Conservation (phyloP, 768 basidiomycete species). For the Tylopilus vinaceipallidus region DNA sequence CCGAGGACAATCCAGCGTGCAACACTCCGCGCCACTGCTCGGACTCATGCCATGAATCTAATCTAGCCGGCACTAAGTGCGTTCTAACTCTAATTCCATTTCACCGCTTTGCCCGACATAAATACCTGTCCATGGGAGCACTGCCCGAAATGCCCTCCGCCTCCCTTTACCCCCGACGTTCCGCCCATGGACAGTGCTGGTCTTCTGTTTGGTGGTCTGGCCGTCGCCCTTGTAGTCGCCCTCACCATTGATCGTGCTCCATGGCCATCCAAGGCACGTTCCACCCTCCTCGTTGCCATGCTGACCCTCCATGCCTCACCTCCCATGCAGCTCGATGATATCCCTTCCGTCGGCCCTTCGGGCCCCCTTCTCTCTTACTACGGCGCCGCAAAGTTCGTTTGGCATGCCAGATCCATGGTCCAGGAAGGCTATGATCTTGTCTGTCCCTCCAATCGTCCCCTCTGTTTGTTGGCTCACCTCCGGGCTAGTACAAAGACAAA, state of each 20-base stretch:
- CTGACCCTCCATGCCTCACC: constrained; percentile 1
- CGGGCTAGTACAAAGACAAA: constrained; percentile 27
- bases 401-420: constrained; percentile 33
- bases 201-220: constrained; percentile 21
- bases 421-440: constrained; percentile 38
- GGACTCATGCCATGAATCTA: constrained; percentile 22
- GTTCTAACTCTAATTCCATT: constrained; percentile 32
- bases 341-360: constrained; percentile 38
- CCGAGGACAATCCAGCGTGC: constrained; percentile 11
- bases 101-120: constrained; percentile 29
- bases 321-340: constrained; percentile 24
- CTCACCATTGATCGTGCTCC: constrained; percentile 18
- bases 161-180: constrained; percentile 21
- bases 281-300: neutral
- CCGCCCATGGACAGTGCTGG: constrained; percentile 26
- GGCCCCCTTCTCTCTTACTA: constrained; percentile 34
- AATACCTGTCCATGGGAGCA: constrained; percentile 28
- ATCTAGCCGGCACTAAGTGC: constrained; percentile 22
- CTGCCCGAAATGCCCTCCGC: constrained; percentile 28
- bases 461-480: constrained; percentile 14
- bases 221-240: constrained; percentile 12
- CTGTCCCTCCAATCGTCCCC: constrained; percentile 2
- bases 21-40: constrained; percentile 23
- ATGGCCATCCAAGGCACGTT: constrained; percentile 28
- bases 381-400: constrained; percentile 30